Conservation (phyloP, 2,329 filamentous ascomycete genomes). For the Calonectria pseudoreteaudii region DNA sequence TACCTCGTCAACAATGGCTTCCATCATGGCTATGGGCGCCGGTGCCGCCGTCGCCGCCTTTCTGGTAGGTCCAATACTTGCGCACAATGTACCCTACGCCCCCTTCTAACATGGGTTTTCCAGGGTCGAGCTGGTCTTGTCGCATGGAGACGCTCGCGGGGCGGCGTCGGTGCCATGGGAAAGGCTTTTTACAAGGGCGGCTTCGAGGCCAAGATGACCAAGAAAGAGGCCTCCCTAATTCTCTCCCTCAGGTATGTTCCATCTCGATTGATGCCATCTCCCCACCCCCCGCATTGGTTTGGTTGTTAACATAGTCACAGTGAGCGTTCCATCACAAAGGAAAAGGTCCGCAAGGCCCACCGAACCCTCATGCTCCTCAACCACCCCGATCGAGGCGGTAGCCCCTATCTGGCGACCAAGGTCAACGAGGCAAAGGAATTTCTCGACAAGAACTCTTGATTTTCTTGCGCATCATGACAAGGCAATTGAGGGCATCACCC, state of each 20-base stretch:
- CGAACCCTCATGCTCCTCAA: constrained; percentile 96
- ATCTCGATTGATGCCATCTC: background rate
- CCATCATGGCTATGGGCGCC: constrained; percentile 59
- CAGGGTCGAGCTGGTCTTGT: constrained; percentile 94
- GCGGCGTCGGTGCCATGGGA: constrained; percentile 82
- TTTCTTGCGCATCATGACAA: background rate
- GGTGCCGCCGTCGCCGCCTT: constrained; percentile 65
- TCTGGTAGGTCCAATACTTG: constrained; percentile 52
- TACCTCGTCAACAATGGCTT: constrained; percentile 49
- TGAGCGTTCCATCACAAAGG: constrained; percentile 88
- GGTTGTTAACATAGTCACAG: constrained; percentile 58
- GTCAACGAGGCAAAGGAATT: constrained; percentile 99
- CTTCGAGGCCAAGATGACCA: constrained; percentile 96
- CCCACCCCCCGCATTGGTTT: too few relatives aligned
- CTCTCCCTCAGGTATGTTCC: constrained; percentile 82
- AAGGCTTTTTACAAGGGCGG: constrained; percentile 98
- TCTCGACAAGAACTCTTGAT: constrained; percentile 75
- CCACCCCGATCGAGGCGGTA: constrained; percentile 96
- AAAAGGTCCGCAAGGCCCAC: constrained; percentile 95
- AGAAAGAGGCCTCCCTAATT: constrained; percentile 90
- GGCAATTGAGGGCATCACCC: constrained; percentile 22
- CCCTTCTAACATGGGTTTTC: constrained; percentile 25
- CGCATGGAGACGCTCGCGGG: constrained; percentile 85
- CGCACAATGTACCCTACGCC: background rate
- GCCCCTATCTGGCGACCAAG: constrained; percentile 95